A percentile compares a stretch with the other conserved stretches of the same genome.
phyloP scores from a whole-genome alignment of 2,329 filamentous ascomycete genomes.

The Pseudocercospora macadamiae region DNA sequence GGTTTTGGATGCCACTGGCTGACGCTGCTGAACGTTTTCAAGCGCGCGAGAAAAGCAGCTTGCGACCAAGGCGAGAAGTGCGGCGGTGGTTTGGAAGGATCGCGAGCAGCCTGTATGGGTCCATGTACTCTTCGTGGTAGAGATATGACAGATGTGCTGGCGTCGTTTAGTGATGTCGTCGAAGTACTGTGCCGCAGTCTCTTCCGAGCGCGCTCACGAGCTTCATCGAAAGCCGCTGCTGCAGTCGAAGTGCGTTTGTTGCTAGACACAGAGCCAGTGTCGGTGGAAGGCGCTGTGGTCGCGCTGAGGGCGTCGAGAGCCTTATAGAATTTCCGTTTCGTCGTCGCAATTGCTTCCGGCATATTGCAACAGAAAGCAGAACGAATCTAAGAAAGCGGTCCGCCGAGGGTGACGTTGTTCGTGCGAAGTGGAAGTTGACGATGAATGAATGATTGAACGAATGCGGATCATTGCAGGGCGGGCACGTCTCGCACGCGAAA shows the following conservation, averaged over 20 bases:
- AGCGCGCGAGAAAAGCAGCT: slow-evolving; percentile 74
- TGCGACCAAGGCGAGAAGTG: slow-evolving; percentile 88
- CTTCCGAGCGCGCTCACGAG: slow-evolving; percentile 35
- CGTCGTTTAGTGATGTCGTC: slow-evolving; percentile 26
- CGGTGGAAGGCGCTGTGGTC: slow-evolving; percentile 45
- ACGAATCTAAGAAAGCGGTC: too few relatives aligned
- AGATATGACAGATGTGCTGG: slow-evolving; percentile 31
- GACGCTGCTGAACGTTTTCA: slow-evolving; percentile 88
- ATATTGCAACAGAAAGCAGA: too few relatives aligned
- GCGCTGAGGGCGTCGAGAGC: slow-evolving; percentile 64
- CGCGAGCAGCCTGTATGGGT: slow-evolving; percentile 17
- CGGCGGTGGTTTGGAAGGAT: slow-evolving; percentile 44
- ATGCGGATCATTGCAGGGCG: too few relatives aligned
- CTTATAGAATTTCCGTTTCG: slow-evolving; percentile 82
- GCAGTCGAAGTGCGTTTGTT: slow-evolving; percentile 24
- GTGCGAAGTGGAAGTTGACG: too few relatives aligned
- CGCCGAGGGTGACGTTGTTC: too few relatives aligned
- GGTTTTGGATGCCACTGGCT: slow-evolving; percentile 95
- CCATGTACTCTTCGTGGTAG: slow-evolving; percentile 40
- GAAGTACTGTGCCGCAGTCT: slow-evolving; percentile 37
- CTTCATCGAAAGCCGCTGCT: slow-evolving; percentile 28
- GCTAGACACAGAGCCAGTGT: slow-evolving; percentile 36
- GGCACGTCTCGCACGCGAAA: too few relatives aligned
- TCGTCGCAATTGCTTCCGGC: slow-evolving; percentile 66
- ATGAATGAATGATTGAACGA: too few relatives aligned